Evolutionary conservation across 1,284 basidiomycete genomes (phyloP).

Genomic region (Inonotus obliquus): DNA sequence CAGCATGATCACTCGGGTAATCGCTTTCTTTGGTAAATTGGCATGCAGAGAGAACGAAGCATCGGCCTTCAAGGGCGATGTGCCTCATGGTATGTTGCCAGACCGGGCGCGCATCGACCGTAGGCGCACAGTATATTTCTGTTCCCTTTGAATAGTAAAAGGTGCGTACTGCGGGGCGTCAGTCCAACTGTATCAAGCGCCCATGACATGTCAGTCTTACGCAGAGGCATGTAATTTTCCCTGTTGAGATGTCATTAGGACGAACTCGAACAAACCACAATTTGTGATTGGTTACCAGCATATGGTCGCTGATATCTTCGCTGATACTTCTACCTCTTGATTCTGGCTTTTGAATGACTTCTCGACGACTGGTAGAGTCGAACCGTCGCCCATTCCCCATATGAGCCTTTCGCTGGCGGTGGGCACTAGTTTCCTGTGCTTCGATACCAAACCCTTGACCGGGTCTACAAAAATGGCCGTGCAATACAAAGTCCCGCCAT

Average conservation of each 20-base stretch:
- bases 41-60: slow-evolving; percentile 67
- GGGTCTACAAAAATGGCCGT: slow-evolving; percentile 64
- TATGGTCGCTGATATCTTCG: slow-evolving; percentile 58
- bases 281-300: slow-evolving; percentile 49
- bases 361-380: slow-evolving; percentile 42
- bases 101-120: slow-evolving; percentile 59
- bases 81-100: slow-evolving; percentile 69
- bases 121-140: slow-evolving; percentile 66
- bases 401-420: slow-evolving; percentile 66
- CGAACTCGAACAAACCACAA: not conserved
- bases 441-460: slow-evolving; percentile 49
- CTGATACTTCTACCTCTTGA: slow-evolving; percentile 20
- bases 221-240: slow-evolving; percentile 77
- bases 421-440: slow-evolving; percentile 71
- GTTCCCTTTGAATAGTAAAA: slow-evolving; percentile 60
- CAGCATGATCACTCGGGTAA: slow-evolving; percentile 53
- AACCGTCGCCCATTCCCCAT: slow-evolving; percentile 62
- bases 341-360: slow-evolving; percentile 28
- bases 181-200: not conserved
- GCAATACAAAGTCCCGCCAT: slow-evolving; percentile 66
- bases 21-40: slow-evolving; percentile 61
- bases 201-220: slow-evolving; percentile 30
- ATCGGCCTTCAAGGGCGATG: slow-evolving; percentile 73
- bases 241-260: slow-evolving; percentile 26
- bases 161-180: slow-evolving; percentile 41